A percentile compares a stretch with the other conserved stretches of the same genome.
Evolutionary conservation across 75 land plant genomes (phyloP).

Genomic region (Chamaecyparis obtusa): DNA sequence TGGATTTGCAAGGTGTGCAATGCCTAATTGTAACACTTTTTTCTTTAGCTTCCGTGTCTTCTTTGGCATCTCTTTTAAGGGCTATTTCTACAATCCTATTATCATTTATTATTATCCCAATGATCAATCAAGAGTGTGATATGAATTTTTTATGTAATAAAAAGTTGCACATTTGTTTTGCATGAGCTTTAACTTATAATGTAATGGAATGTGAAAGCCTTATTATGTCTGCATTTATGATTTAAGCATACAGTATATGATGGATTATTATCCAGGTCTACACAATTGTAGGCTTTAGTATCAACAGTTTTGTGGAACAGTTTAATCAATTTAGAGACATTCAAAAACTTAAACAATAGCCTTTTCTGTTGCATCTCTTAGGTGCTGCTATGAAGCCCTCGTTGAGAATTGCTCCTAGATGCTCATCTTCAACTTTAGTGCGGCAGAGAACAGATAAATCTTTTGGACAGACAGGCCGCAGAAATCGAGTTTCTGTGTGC

Average conservation of each 20-base stretch:
- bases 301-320: neutral
- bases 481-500: neutral
- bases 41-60: too few species aligned
- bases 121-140: too few species aligned
- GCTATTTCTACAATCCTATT: too few species aligned
- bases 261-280: neutral
- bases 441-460: neutral
- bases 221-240: neutral
- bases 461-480: neutral
- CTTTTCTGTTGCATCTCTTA: neutral
- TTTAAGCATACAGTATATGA: neutral
- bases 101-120: too few species aligned
- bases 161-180: too few species aligned
- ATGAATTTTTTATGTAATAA: too few species aligned
- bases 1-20: too few species aligned
- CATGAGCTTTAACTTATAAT: too few species aligned
- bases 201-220: too few species aligned
- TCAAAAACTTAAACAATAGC: neutral
- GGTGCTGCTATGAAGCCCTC: slow-evolving; percentile 8
- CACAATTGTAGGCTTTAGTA: neutral
- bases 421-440: neutral
- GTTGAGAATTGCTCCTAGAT: neutral
- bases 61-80: too few species aligned
- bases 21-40: too few species aligned
- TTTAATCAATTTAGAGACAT: neutral